A percentile compares a stretch with the other conserved stretches of the same genome.
These are phyloP conservation scores for Backusella mclennaniae DNA, from an alignment of 192 early-diverging fungal genomes.

Conservation along the genomic window DNA sequence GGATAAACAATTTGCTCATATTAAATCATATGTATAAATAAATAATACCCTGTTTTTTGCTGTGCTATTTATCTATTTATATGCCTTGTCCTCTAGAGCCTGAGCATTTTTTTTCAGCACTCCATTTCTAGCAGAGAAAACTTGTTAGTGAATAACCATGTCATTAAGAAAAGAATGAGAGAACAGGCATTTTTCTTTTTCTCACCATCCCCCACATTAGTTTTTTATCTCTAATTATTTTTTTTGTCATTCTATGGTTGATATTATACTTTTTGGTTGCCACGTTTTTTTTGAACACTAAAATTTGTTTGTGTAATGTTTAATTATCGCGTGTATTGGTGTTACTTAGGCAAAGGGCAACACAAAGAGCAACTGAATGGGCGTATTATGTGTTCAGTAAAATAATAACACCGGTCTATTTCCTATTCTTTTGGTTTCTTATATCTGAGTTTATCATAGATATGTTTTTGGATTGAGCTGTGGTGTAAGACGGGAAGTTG, in stretches of 20 bases:
- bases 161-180: not conserved
- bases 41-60: not conserved
- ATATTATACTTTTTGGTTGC: not conserved
- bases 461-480: not conserved
- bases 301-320: not conserved
- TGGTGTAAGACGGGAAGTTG: not conserved
- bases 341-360: not conserved
- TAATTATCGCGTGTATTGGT: not conserved
- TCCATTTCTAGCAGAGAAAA: not conserved
- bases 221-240: not conserved
- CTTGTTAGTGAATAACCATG: not conserved
- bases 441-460: not conserved
- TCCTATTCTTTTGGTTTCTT: not conserved
- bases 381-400: not conserved
- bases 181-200: not conserved
- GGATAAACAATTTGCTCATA: not conserved
- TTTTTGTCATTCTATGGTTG: constrained; percentile 3
- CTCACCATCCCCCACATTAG: not conserved
- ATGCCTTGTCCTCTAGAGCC: not conserved
- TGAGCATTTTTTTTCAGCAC: not conserved
- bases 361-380: not conserved
- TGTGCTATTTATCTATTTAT: not conserved
- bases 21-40: not conserved
- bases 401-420: not conserved
- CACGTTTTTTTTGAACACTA: constrained; percentile 10